Evolutionary conservation across 306 rosid genomes (phyloP).

Genomic region (Rosa persica): DNA sequence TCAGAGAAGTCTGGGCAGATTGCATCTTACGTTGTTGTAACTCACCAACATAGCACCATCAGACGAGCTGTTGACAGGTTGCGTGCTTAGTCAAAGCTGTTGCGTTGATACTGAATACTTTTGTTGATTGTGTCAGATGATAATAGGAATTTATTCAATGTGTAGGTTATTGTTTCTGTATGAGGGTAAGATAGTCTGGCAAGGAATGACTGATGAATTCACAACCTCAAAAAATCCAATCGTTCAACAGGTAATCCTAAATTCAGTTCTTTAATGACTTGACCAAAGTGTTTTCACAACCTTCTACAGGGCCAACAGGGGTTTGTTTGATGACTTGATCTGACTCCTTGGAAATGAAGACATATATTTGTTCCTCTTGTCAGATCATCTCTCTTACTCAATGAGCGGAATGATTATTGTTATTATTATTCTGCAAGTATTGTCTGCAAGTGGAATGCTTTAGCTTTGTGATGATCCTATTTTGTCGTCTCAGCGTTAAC

Average conservation of each 20-base stretch:
- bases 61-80: conserved; percentile 94
- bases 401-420: not conserved
- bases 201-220: conserved; percentile 94
- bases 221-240: conserved; percentile 79
- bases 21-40: conserved; percentile 88
- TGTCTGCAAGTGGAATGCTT: not conserved
- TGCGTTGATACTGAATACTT: not conserved
- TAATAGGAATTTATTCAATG: conserved; percentile 19
- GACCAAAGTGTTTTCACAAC: not conserved
- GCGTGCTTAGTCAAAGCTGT: conserved; percentile 13
- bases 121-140: conserved; percentile 1
- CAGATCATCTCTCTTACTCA: not conserved
- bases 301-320: not conserved
- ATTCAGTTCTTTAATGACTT: not conserved
- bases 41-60: conserved; percentile 98
- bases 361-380: not conserved
- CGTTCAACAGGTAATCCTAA: conserved; percentile 72
- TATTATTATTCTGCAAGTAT: not conserved
- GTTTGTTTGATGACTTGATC: not conserved
- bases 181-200: conserved; percentile 94
- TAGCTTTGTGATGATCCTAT: not conserved
- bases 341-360: not conserved
- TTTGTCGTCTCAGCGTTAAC: not conserved
- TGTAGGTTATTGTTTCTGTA: conserved; percentile 81
- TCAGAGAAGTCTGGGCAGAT: conserved; percentile 75